Percentiles rank a stretch among this genome's conserved stretches.
phyloP scores from a whole-genome alignment of 2,329 filamentous ascomycete species.

The Corynespora cassiicola region DNA sequence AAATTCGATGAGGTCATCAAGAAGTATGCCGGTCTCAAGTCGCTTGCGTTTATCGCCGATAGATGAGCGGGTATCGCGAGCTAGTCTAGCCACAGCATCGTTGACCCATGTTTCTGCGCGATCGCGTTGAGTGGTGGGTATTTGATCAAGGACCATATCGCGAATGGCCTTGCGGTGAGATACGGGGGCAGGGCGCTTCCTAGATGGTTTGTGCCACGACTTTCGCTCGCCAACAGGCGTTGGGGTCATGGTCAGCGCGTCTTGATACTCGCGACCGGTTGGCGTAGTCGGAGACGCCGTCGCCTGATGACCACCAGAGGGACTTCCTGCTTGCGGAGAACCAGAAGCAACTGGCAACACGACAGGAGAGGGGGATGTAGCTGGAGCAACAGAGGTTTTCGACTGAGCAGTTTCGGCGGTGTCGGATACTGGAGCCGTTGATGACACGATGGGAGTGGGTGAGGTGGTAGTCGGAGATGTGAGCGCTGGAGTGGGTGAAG shows the following conservation, averaged over 20 bases:
- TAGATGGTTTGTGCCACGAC: slow-evolving; percentile 17
- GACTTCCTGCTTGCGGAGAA: too few relatives aligned
- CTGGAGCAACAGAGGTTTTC: too few relatives aligned
- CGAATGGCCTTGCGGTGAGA: slow-evolving; percentile 20
- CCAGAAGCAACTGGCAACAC: too few relatives aligned
- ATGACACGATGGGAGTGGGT: too few relatives aligned
- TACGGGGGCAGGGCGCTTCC: too few relatives aligned
- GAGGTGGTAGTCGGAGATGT: slow-evolving; percentile 17
- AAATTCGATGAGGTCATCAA: slow-evolving; percentile 34
- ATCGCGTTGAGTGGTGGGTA: neutral
- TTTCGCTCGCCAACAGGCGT: slow-evolving; percentile 36
- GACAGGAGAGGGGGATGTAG: too few relatives aligned
- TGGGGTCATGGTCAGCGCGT: slow-evolving; percentile 28
- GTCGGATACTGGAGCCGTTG: too few relatives aligned
- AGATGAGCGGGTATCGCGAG: slow-evolving; percentile 16
- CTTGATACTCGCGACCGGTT: too few relatives aligned
- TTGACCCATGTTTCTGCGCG: slow-evolving; percentile 36
- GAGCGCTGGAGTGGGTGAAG: slow-evolving; percentile 13
- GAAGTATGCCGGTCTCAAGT: slow-evolving; percentile 28
- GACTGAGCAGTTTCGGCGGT: too few relatives aligned
- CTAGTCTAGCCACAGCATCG: slow-evolving; percentile 21
- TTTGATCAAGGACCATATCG: neutral
- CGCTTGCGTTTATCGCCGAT: slow-evolving; percentile 37
- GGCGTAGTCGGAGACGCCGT: too few relatives aligned
- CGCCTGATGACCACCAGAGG: too few relatives aligned